Conservation (phyloP, 2,329 filamentous ascomycete genomes). For the Penicillium sp. region DNA sequence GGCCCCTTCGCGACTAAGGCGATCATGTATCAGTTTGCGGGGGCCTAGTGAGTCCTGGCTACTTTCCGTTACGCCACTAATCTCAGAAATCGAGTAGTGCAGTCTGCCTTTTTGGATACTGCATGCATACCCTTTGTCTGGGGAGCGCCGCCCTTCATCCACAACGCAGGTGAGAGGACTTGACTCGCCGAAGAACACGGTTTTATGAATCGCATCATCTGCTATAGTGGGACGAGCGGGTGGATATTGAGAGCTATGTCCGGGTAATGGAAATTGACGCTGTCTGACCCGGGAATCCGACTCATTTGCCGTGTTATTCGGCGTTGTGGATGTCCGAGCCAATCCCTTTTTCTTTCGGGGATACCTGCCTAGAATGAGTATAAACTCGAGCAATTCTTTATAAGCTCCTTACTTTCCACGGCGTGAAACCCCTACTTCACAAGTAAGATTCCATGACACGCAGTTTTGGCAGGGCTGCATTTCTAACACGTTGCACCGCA, state of each 20-base stretch:
- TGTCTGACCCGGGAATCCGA: neutral
- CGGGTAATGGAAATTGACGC: neutral
- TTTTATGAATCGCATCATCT: constrained; percentile 22
- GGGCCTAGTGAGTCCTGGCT: constrained; percentile 21
- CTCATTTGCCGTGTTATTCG: neutral
- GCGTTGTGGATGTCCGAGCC: neutral
- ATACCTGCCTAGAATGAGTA: constrained; percentile 15
- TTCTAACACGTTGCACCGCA: constrained; percentile 49
- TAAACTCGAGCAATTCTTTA: neutral
- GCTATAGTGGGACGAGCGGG: neutral
- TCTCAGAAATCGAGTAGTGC: constrained; percentile 37
- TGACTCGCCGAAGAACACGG: constrained; percentile 49
- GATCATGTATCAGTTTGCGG: constrained; percentile 35
- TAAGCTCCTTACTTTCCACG: constrained; percentile 42
- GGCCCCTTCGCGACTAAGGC: constrained; percentile 41
- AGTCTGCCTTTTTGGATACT: constrained; percentile 37
- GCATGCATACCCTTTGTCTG: constrained; percentile 29
- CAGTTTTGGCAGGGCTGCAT: constrained; percentile 47
- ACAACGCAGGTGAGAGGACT: constrained; percentile 52
- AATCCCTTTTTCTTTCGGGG: constrained; percentile 20
- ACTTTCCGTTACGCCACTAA: constrained; percentile 11
- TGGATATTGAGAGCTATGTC: constrained; percentile 7
- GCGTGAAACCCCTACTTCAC: constrained; percentile 44
- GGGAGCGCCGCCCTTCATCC: constrained; percentile 37
- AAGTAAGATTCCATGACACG: constrained; percentile 34